Conservation (phyloP, 1,284 basidiomycete species). For the Mycena sp. region DNA sequence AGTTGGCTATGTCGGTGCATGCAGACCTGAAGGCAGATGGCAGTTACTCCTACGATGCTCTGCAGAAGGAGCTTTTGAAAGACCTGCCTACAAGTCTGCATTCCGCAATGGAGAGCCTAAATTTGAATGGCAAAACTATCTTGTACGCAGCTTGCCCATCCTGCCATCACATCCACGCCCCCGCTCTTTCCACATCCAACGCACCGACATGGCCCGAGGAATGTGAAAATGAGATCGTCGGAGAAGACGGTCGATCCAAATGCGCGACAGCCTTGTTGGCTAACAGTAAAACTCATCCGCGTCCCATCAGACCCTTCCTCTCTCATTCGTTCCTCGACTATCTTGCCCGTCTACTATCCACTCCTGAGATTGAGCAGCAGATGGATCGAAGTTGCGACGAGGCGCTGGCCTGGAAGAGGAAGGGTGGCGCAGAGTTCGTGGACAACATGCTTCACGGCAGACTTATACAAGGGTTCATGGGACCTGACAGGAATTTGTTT, state of each 20-base stretch:
- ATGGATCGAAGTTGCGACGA: constrained; percentile 31
- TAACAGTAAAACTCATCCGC: not conserved
- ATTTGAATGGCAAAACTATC: constrained; percentile 33
- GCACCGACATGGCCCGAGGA: constrained; percentile 15
- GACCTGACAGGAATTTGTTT: constrained; percentile 31
- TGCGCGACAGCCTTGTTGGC: constrained; percentile 22
- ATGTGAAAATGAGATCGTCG: constrained; percentile 23
- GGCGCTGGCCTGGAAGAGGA: constrained; percentile 8
- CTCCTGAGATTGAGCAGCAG: constrained; percentile 25
- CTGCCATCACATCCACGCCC: constrained; percentile 33
- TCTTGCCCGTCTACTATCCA: constrained; percentile 30
- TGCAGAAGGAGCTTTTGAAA: constrained; percentile 21
- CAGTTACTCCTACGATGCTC: too few relatives aligned
- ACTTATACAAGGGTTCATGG: constrained; percentile 31
- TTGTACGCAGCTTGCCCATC: constrained; percentile 31
- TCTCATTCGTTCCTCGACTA: constrained; percentile 27
- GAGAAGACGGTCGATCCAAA: not conserved
- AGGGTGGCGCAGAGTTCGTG: not conserved
- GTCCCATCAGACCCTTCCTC: constrained; percentile 24
- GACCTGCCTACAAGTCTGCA: constrained; percentile 32
- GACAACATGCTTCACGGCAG: constrained; percentile 24
- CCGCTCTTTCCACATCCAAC: constrained; percentile 9
- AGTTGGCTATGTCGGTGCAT: too few relatives aligned
- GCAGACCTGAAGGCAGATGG: too few relatives aligned
- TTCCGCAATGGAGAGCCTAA: constrained; percentile 30